Evolutionary conservation across 306 rosid species (phyloP).

Genomic region (Castanea crenata): DNA sequence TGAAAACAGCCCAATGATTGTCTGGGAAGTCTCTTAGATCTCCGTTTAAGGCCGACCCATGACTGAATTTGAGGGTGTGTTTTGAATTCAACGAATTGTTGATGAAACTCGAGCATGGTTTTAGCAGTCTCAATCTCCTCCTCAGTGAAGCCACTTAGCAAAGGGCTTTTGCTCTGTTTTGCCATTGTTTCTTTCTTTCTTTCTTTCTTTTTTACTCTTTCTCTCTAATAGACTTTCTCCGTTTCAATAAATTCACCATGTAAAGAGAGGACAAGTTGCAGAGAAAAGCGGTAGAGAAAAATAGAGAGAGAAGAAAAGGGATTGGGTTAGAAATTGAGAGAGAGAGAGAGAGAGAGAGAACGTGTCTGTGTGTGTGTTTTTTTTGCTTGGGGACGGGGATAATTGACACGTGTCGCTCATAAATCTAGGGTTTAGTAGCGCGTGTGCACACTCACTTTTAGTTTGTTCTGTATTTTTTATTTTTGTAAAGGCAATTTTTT

Average conservation of each 20-base stretch:
- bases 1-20: neutral
- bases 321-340: neutral
- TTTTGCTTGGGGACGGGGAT: conserved; percentile 22
- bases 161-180: neutral
- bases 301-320: neutral
- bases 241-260: neutral
- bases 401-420: neutral
- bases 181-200: neutral
- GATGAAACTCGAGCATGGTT: conserved; percentile 28
- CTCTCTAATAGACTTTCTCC: neutral
- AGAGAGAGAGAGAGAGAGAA: neutral
- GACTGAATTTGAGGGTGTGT: neutral
- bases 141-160: neutral
- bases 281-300: neutral
- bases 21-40: conserved; percentile 38
- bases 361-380: neutral
- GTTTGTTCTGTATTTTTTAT: too few species aligned
- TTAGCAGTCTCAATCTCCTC: conserved; percentile 34
- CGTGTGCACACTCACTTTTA: too few species aligned
- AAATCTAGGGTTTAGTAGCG: neutral
- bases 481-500: too few species aligned
- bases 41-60: conserved; percentile 46
- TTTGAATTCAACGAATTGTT: conserved; percentile 8
- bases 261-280: neutral
- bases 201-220: neutral